Percentiles rank a stretch among this genome's conserved stretches.
These are phyloP conservation scores for Candida buenavistaensis DNA, from an alignment of 1,139 yeast genomes.

Conservation along the genomic window DNA sequence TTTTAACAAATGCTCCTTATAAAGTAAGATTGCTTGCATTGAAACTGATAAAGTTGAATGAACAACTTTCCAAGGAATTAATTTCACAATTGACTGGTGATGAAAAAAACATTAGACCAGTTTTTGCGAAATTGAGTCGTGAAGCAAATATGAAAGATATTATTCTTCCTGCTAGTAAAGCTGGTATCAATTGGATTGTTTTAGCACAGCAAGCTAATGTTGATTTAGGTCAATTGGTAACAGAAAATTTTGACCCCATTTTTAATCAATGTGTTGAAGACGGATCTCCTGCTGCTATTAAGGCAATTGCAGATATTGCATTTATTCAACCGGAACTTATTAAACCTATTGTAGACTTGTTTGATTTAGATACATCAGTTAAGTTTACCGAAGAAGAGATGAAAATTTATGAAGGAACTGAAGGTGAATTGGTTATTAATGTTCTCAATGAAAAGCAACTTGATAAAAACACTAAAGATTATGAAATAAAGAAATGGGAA, in stretches of 20 bases:
- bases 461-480: constrained; percentile 73
- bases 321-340: constrained; percentile 67
- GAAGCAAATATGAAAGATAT: constrained; percentile 38
- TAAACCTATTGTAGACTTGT: constrained; percentile 51
- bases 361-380: constrained; percentile 41
- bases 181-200: constrained; percentile 67
- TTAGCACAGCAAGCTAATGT: constrained; percentile 58
- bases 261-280: constrained; percentile 20
- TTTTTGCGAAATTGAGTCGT: constrained; percentile 38
- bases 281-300: constrained; percentile 44
- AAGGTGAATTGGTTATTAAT: constrained; percentile 70
- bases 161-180: constrained; percentile 58
- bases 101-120: constrained; percentile 8
- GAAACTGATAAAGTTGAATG: constrained; percentile 4
- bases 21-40: constrained; percentile 30
- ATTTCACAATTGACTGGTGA: constrained; percentile 19
- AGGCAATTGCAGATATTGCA: constrained; percentile 62
- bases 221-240: constrained; percentile 66
- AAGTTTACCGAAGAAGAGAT: constrained; percentile 31
- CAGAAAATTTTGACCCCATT: constrained; percentile 36
- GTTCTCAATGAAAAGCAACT: constrained; percentile 47
- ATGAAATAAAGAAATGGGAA: constrained; percentile 90
- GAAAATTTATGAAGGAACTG: constrained; percentile 65
- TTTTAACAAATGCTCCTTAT: constrained; percentile 35
- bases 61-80: constrained; percentile 14